phyloP scores from a whole-genome alignment of 179 eudicot species.

The Silene coronaria region DNA sequence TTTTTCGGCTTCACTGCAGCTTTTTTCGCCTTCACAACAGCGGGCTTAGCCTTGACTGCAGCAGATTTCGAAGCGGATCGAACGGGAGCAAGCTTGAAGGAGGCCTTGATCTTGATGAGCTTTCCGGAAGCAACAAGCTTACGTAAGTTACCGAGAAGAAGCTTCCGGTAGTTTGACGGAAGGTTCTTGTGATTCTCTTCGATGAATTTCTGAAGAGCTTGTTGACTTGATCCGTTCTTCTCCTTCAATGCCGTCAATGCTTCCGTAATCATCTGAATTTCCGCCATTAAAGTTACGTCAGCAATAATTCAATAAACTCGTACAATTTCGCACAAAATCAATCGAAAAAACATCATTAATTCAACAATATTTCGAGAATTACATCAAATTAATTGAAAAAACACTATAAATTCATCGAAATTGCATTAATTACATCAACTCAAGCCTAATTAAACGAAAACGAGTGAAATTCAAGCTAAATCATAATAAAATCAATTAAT shows the following conservation, averaged over 20 bases:
- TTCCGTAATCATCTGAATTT: conserved; percentile 45
- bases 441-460: no score
- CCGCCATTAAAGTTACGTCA: background rate
- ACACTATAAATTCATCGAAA: background rate
- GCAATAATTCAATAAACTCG: background rate
- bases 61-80: conserved; percentile 19
- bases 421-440: no score
- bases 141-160: conserved; percentile 36
- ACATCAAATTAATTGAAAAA: background rate
- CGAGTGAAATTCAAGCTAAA: background rate
- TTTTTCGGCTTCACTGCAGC: background rate
- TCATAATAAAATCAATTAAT: background rate
- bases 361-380: background rate
- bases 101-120: conserved; percentile 44
- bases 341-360: background rate
- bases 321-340: background rate
- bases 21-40: conserved; percentile 17
- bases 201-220: conserved; percentile 49
- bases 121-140: conserved; percentile 39
- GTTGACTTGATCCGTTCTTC: conserved; percentile 50
- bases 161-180: conserved; percentile 45
- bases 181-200: conserved; percentile 42
- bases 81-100: conserved; percentile 40
- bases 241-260: conserved; percentile 54
- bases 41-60: conserved; percentile 13